Evolutionary conservation across 108 stramenopile genomes (phyloP).

Genomic region (Fistulifera pelliculosa): DNA sequence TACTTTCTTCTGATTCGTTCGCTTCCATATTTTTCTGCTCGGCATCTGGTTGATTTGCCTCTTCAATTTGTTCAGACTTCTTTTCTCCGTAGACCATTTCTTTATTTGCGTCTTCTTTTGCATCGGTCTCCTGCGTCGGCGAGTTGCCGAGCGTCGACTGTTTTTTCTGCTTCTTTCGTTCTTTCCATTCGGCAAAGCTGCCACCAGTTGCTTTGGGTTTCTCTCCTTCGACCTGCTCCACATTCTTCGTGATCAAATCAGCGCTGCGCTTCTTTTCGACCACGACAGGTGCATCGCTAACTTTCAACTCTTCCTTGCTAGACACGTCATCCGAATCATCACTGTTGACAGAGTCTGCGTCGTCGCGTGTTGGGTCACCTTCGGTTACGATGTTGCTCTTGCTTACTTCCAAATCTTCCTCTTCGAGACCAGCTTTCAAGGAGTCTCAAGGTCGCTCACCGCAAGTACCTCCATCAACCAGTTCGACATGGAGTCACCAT

Average conservation of each 20-base stretch:
- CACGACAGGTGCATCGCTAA: background rate
- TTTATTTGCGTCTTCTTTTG: too few species aligned
- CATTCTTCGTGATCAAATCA: background rate
- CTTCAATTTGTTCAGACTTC: too few species aligned
- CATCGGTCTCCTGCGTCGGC: too few species aligned
- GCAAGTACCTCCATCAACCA: slow-evolving; percentile 46
- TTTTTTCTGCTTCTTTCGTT: slow-evolving; percentile 17
- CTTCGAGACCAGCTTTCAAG: slow-evolving; percentile 5
- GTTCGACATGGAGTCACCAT: slow-evolving; percentile 28
- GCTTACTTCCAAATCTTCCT: too few species aligned
- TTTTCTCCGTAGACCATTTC: too few species aligned
- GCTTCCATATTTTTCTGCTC: too few species aligned
- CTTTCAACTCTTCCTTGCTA: background rate
- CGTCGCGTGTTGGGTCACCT: background rate
- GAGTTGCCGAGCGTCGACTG: background rate
- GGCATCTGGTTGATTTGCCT: too few species aligned
- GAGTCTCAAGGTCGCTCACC: slow-evolving; percentile 37
- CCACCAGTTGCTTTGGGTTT: slow-evolving; percentile 3
- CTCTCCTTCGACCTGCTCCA: background rate
- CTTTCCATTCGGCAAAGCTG: slow-evolving; percentile 16
- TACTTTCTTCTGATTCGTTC: too few species aligned
- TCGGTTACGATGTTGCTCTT: background rate
- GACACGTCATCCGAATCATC: background rate
- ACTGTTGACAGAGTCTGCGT: background rate
- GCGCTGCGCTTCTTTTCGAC: background rate